phyloP scores from a whole-genome alignment of 2,329 filamentous ascomycete genomes.

The Fusarium avenaceum region DNA sequence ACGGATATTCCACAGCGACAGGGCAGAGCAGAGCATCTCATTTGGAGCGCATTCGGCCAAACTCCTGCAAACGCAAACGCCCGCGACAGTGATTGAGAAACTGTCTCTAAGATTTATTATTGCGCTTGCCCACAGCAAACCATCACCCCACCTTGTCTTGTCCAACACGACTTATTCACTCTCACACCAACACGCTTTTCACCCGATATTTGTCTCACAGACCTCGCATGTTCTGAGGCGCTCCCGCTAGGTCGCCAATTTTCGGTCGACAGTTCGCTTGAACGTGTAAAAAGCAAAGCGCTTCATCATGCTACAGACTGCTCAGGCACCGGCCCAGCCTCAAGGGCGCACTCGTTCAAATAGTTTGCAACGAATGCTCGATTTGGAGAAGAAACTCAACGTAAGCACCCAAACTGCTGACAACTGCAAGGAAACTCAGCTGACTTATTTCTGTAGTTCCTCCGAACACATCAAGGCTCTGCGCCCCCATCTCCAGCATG shows the following conservation, averaged over 20 bases:
- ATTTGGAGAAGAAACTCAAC: constrained; percentile 70
- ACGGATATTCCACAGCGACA: constrained; percentile 7
- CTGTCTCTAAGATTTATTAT: constrained; percentile 16
- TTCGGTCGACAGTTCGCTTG: constrained; percentile 30
- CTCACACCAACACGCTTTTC: constrained; percentile 17
- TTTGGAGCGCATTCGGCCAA: constrained; percentile 23
- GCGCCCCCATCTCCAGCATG: constrained; percentile 36
- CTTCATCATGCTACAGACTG: constrained; percentile 36
- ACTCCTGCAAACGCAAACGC: constrained; percentile 19
- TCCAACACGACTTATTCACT: constrained; percentile 25
- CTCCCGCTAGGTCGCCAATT: constrained; percentile 22
- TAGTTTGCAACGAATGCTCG: constrained; percentile 71
- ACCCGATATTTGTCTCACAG: constrained; percentile 22
- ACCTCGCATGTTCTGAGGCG: constrained; percentile 33
- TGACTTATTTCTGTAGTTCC: constrained; percentile 31
- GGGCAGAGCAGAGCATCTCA: neutral
- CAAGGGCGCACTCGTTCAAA: constrained; percentile 53
- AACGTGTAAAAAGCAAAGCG: constrained; percentile 3
- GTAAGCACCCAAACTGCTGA: constrained; percentile 55
- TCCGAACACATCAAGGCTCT: constrained; percentile 36
- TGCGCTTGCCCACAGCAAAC: constrained; percentile 42
- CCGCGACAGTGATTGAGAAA: constrained; percentile 7
- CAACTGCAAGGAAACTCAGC: neutral
- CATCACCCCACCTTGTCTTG: constrained; percentile 26
- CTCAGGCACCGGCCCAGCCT: constrained; percentile 27